Base-by-base conservation (phyloP, 148 eudicot species). In the Rhododendron vialii region DNA sequence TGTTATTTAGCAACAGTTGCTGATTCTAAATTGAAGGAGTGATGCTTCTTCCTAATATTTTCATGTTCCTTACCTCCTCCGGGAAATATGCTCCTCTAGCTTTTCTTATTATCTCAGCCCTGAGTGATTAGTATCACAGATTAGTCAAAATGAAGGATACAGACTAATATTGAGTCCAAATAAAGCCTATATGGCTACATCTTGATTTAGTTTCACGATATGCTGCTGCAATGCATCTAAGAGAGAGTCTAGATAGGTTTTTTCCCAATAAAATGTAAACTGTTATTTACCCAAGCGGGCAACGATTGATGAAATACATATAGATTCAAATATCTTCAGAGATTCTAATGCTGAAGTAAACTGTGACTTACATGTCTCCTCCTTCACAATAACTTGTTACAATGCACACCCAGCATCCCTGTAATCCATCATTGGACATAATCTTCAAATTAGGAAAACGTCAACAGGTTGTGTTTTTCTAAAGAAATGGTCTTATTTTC, bases 331-430 rank as follows among this genome's bases (percentile, higher is more conserved):
- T 28, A 69, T 30, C 75, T 28, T 69, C 36, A 69, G 14, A 28
- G 15, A 69, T 13, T n/a, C 30, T 71, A 71, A 71, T 5, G 7
- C 76, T 5, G 15, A 33, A 71, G 20, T 14, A 4, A 26, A 88
- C 48, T 88, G 96, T 95, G 93, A 88, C 98, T 92, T 91, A 97
- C 99, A 97, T 94, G 87, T 94, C 93, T 53, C 96, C 94, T 87
- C 96, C 98, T 92, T 95, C 98, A 78, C 94, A 93, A 86, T 91
- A 92, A 88, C 85, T 88, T 82, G 95, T 93, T 38, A 97, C 93
- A 59, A 95, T 91, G 92, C 96, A 95, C 75, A 94, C 95, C 80
- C 88, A 88, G 76, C 84, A 87, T 43, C 90, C 98, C 99, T 97
- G 84, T 41, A 82, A 82, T 61, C 63, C 47, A 61, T 61, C 74